Evolutionary conservation across 148 eudicot genomes (phyloP).

Genomic region (Rhododendron ferrugineum): DNA sequence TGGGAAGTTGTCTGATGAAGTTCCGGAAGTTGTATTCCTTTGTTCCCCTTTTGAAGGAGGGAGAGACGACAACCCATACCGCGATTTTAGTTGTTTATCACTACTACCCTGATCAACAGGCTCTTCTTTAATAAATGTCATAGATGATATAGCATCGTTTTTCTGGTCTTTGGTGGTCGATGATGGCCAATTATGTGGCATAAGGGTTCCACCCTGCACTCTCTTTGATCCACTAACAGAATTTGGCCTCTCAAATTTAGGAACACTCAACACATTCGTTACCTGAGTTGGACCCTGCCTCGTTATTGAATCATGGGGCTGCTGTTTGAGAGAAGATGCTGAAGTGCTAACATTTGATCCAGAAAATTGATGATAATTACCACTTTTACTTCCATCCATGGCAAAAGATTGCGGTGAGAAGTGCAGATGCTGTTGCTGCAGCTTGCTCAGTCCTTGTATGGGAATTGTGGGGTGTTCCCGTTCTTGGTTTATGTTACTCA

Average conservation of each 20-base stretch:
- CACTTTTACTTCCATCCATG: conserved; percentile 47
- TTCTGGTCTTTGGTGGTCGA: conserved; percentile 41
- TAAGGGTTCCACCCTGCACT: conserved; percentile 33
- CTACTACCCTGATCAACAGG: conserved; percentile 43
- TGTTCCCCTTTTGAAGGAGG: conserved; percentile 35
- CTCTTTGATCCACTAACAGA: conserved; percentile 39
- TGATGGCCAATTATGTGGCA: conserved; percentile 48
- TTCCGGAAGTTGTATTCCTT: conserved; percentile 38
- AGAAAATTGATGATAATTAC: conserved; percentile 39
- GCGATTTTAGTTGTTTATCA: conserved; percentile 45
- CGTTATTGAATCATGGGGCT: conserved; percentile 42
- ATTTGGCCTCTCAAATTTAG: conserved; percentile 45
- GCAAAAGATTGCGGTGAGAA: conserved; percentile 65
- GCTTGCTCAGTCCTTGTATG: conserved; percentile 60
- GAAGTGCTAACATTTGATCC: conserved; percentile 43
- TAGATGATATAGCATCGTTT: conserved; percentile 34
- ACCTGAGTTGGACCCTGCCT: conserved; percentile 53
- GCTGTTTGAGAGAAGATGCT: conserved; percentile 43
- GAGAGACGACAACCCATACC: conserved; percentile 37
- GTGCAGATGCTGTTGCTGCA: conserved; percentile 71
- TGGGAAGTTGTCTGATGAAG: conserved; percentile 37
- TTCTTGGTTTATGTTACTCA: conserved; percentile 25
- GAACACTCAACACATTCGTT: conserved; percentile 27
- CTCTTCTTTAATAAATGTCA: conserved; percentile 57
- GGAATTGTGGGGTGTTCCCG: conserved; percentile 35